Percentiles rank a stretch among this genome's conserved stretches.
Evolutionary conservation across 2,329 filamentous ascomycete species (phyloP).

Genomic region (Colletotrichum liaoningense): DNA sequence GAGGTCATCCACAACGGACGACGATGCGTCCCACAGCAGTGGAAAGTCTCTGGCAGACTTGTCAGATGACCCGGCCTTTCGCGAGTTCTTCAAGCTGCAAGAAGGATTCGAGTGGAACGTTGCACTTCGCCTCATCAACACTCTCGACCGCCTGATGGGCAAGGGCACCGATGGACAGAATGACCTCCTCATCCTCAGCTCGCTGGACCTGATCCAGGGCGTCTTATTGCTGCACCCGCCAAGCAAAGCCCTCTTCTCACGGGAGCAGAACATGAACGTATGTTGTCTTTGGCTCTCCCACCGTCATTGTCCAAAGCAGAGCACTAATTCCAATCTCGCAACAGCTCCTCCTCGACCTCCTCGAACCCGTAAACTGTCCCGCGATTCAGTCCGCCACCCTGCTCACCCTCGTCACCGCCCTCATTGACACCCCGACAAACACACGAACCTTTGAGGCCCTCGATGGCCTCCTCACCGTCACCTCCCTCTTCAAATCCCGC

Average conservation of each 20-base stretch:
- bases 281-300: slow-evolving; percentile 41
- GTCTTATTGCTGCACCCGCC: slow-evolving; percentile 89
- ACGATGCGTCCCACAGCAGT: slow-evolving; percentile 38
- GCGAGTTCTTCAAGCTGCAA: slow-evolving; percentile 96
- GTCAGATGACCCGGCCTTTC: slow-evolving; percentile 85
- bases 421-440: slow-evolving; percentile 88
- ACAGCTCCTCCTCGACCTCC: slow-evolving; percentile 88
- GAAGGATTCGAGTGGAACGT: slow-evolving; percentile 99
- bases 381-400: slow-evolving; percentile 92
- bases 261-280: slow-evolving; percentile 95
- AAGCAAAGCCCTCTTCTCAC: slow-evolving; percentile 85
- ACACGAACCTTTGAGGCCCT: slow-evolving; percentile 92
- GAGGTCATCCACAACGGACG: slow-evolving; percentile 26
- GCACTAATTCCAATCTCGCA: background rate
- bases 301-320: background rate
- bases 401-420: slow-evolving; percentile 87
- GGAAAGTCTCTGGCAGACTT: slow-evolving; percentile 77
- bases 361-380: slow-evolving; percentile 91
- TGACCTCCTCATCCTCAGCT: slow-evolving; percentile 87
- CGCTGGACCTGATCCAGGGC: slow-evolving; percentile 90
- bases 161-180: slow-evolving; percentile 86
- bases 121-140: slow-evolving; percentile 84
- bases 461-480: slow-evolving; percentile 91
- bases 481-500: slow-evolving; percentile 91
- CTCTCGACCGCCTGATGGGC: slow-evolving; percentile 86